phyloP scores from a whole-genome alignment of 345 rosid species.

The Murraya paniculata region DNA sequence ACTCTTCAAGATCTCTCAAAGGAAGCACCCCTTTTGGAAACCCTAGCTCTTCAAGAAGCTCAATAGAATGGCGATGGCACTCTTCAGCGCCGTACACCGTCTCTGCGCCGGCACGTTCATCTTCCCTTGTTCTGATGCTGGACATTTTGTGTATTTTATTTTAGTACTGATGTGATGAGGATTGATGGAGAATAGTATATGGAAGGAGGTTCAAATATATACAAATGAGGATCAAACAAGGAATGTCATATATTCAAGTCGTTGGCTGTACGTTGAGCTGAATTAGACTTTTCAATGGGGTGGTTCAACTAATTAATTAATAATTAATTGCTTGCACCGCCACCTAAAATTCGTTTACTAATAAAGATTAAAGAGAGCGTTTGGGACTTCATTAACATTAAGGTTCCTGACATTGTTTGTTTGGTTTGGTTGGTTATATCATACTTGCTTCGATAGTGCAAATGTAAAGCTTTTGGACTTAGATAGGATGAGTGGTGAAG shows the following conservation, averaged over 20 bases:
- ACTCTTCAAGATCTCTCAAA: constrained; percentile 74
- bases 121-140: constrained; percentile 20
- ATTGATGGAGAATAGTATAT: background rate
- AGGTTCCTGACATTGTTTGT: no score
- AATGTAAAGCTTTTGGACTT: no score
- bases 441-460: no score
- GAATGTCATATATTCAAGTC: background rate
- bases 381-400: no score
- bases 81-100: constrained; percentile 66
- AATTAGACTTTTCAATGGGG: background rate
- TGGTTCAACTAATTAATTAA: constrained; percentile 6
- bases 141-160: constrained; percentile 30
- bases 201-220: background rate
- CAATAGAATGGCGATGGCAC: constrained; percentile 58
- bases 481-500: no score
- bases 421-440: no score
- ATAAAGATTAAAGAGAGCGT: no score
- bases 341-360: no score
- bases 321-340: no score
- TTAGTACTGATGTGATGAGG: no score
- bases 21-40: constrained; percentile 92
- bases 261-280: constrained; percentile 24
- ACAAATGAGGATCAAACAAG: background rate
- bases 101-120: constrained; percentile 69
- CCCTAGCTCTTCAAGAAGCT: constrained; percentile 79